Evolutionary conservation across 1,284 basidiomycete species (phyloP).

Genomic region (Ganoderma leucocontextum): DNA sequence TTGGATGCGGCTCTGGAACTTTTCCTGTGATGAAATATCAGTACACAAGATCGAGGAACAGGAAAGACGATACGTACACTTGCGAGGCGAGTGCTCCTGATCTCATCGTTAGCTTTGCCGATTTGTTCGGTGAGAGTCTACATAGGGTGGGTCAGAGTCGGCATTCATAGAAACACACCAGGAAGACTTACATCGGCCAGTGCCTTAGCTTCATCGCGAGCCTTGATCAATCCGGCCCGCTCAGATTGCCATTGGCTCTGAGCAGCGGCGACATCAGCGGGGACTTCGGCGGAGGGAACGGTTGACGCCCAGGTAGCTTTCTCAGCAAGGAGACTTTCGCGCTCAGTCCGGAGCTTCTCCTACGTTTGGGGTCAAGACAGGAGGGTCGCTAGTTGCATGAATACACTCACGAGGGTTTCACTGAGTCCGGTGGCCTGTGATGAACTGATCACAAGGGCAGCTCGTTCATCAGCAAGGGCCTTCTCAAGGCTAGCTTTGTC

Average conservation of each 20-base stretch:
- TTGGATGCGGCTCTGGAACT: constrained; percentile 51
- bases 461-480: constrained; percentile 48
- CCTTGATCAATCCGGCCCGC: constrained; percentile 61
- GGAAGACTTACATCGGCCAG: constrained; percentile 57
- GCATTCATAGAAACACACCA: background rate
- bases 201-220: constrained; percentile 65
- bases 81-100: constrained; percentile 49
- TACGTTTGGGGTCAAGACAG: constrained; percentile 36
- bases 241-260: constrained; percentile 62
- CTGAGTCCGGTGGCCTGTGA: constrained; percentile 26
- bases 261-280: constrained; percentile 43
- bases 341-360: constrained; percentile 65
- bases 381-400: background rate
- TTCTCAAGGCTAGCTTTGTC: constrained; percentile 56
- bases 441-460: constrained; percentile 31
- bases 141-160: background rate
- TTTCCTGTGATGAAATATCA: constrained; percentile 45
- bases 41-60: background rate
- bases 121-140: constrained; percentile 57
- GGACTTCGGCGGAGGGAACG: constrained; percentile 32
- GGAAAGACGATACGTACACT: constrained; percentile 41
- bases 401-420: constrained; percentile 53
- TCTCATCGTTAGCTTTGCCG: constrained; percentile 56
- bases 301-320: constrained; percentile 56
- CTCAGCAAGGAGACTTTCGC: constrained; percentile 66